Evolutionary conservation across 768 basidiomycete genomes (phyloP).

Genomic region (Tulasnella sp.): DNA sequence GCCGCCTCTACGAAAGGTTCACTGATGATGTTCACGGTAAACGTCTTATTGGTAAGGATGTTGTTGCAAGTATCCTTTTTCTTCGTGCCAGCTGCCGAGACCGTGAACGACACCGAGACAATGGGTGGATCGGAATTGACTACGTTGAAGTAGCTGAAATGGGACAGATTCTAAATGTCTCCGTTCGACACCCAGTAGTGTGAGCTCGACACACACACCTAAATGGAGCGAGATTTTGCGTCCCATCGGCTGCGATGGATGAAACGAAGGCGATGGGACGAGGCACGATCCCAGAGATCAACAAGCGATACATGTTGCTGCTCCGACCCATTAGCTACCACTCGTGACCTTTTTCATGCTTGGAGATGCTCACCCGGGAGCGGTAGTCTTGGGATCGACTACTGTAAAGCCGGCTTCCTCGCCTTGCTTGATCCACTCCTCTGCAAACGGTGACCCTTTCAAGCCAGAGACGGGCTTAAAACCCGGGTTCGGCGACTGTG

Average conservation of each 20-base stretch:
- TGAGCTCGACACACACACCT: slow-evolving; percentile 49
- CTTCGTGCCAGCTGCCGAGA: slow-evolving; percentile 45
- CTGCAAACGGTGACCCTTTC: slow-evolving; percentile 14
- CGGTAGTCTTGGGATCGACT: slow-evolving; percentile 22
- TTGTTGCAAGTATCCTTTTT: slow-evolving; percentile 69
- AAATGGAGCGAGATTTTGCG: slow-evolving; percentile 67
- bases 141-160: slow-evolving; percentile 63
- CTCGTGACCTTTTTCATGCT: background rate
- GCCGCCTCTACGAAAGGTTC: slow-evolving; percentile 58
- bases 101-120: slow-evolving; percentile 62
- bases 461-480: slow-evolving; percentile 28
- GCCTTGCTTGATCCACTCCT: slow-evolving; percentile 28
- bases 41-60: slow-evolving; percentile 65
- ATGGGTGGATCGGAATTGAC: slow-evolving; percentile 65
- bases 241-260: slow-evolving; percentile 55
- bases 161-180: background rate
- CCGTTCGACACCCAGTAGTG: slow-evolving; percentile 5
- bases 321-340: background rate
- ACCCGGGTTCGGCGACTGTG: slow-evolving; percentile 20
- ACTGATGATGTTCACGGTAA: slow-evolving; percentile 67
- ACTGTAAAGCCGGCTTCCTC: slow-evolving; percentile 26
- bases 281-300: slow-evolving; percentile 64
- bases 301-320: slow-evolving; percentile 52
- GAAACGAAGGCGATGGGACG: slow-evolving; percentile 73
- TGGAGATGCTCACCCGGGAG: slow-evolving; percentile 14